Evolutionary conservation across 805 yeast genomes (phyloP).

Genomic region (Komagataella kurtzmanii): DNA sequence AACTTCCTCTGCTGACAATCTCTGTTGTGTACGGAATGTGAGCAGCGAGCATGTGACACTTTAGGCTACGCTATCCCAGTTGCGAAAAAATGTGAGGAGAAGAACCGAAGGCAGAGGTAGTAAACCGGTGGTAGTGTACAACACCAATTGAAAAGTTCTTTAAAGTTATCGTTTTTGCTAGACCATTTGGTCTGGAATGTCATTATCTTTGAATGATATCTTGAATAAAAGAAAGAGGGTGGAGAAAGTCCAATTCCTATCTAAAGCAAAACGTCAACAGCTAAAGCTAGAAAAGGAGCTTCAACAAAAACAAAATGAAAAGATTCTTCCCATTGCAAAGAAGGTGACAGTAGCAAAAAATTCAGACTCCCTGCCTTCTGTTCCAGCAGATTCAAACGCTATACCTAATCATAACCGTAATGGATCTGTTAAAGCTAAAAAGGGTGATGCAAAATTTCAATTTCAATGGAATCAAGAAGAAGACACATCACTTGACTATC

Average conservation of each 20-base stretch:
- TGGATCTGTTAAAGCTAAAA: not conserved
- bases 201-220: not conserved
- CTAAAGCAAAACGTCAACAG: slow-evolving; percentile 29
- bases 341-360: not conserved
- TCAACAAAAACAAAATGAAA: slow-evolving; percentile 3
- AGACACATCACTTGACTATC: slow-evolving; percentile 40
- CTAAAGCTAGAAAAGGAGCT: slow-evolving; percentile 13
- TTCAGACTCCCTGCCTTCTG: not conserved
- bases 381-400: not conserved
- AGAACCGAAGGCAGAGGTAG: not conserved
- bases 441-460: slow-evolving; percentile 24
- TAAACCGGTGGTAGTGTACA: not conserved
- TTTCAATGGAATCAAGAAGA: slow-evolving; percentile 63
- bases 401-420: slow-evolving; percentile 3
- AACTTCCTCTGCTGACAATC: not conserved
- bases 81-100: not conserved
- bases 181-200: not conserved
- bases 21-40: not conserved
- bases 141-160: not conserved
- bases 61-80: not conserved
- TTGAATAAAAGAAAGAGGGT: not conserved
- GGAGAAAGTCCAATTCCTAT: slow-evolving; percentile 20
- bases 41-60: not conserved
- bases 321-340: slow-evolving; percentile 2
- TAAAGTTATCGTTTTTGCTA: not conserved